Evolutionary conservation across 78 protist genomes (phyloP).

Genomic region (Diacronema lutheri): DNA sequence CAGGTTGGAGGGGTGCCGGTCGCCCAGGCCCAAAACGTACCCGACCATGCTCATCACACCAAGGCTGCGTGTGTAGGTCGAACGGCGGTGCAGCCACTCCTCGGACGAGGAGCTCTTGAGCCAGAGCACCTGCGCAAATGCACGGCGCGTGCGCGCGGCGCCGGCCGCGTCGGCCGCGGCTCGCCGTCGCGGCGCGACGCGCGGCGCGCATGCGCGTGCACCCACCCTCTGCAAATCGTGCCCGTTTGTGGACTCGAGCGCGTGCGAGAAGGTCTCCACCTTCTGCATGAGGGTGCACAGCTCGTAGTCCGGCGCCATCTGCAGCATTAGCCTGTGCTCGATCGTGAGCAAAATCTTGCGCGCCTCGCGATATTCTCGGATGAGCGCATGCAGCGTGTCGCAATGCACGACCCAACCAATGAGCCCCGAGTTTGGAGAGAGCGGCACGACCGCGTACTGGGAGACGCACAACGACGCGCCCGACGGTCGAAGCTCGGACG

Average conservation of each 20-base stretch:
- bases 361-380: slow-evolving; percentile 62
- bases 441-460: slow-evolving; percentile 83
- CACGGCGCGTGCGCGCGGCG: too few relatives aligned
- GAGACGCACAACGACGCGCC: too few relatives aligned
- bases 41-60: slow-evolving; percentile 87
- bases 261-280: slow-evolving; percentile 91
- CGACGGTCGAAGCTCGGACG: too few relatives aligned
- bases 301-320: slow-evolving; percentile 83
- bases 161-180: too few relatives aligned
- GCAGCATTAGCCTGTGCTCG: slow-evolving; percentile 85
- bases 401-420: slow-evolving; percentile 88
- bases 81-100: slow-evolving; percentile 78
- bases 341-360: slow-evolving; percentile 67
- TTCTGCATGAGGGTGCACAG: slow-evolving; percentile 86
- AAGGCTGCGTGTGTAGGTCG: slow-evolving; percentile 74
- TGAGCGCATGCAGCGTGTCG: slow-evolving; percentile 90
- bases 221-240: slow-evolving; percentile 92
- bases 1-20: slow-evolving; percentile 91
- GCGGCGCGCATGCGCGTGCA: neutral
- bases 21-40: slow-evolving; percentile 93
- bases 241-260: slow-evolving; percentile 85
- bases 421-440: slow-evolving; percentile 73
- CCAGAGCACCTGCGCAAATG: too few relatives aligned
- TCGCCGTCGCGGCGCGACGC: too few relatives aligned
- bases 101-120: slow-evolving; percentile 76